Percentiles rank a stretch among this genome's conserved stretches.
Conservation (phyloP, 2,329 filamentous ascomycete species). For the Stemphylium lycopersici region DNA sequence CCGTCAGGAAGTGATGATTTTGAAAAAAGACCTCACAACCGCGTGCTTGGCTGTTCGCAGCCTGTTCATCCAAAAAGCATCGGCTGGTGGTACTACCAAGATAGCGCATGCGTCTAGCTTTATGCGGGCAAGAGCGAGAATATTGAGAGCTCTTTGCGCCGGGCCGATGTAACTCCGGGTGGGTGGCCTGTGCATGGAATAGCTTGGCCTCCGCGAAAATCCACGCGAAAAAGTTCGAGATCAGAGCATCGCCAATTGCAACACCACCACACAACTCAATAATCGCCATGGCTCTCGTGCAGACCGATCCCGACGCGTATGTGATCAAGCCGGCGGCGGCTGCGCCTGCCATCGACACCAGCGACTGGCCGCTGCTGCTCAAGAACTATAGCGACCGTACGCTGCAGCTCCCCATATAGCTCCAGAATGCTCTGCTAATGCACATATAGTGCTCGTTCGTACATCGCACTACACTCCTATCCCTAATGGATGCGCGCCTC, state of each 20-base stretch:
- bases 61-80: too few relatives aligned
- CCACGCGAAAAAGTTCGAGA: slow-evolving; percentile 34
- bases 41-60: too few relatives aligned
- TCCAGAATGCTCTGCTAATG: slow-evolving; percentile 30
- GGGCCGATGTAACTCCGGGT: slow-evolving; percentile 11
- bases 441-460: slow-evolving; percentile 76
- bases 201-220: slow-evolving; percentile 19
- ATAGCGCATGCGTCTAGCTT: too few relatives aligned
- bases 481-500: slow-evolving; percentile 85
- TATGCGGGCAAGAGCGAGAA: not conserved
- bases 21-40: too few relatives aligned
- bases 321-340: slow-evolving; percentile 90
- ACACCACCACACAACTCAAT: slow-evolving; percentile 27
- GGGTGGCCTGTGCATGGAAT: slow-evolving; percentile 8
- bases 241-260: slow-evolving; percentile 37
- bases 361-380: slow-evolving; percentile 88
- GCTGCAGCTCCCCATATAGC: slow-evolving; percentile 51
- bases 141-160: not conserved
- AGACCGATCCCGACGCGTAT: slow-evolving; percentile 67
- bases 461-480: slow-evolving; percentile 98
- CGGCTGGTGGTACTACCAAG: too few relatives aligned
- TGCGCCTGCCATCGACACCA: slow-evolving; percentile 80
- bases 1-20: too few relatives aligned
- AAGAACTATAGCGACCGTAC: slow-evolving; percentile 94
- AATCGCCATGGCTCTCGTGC: slow-evolving; percentile 46